Base-by-base conservation (phyloP, 2,329 filamentous ascomycete species). In the Nemania bipapillata region DNA sequence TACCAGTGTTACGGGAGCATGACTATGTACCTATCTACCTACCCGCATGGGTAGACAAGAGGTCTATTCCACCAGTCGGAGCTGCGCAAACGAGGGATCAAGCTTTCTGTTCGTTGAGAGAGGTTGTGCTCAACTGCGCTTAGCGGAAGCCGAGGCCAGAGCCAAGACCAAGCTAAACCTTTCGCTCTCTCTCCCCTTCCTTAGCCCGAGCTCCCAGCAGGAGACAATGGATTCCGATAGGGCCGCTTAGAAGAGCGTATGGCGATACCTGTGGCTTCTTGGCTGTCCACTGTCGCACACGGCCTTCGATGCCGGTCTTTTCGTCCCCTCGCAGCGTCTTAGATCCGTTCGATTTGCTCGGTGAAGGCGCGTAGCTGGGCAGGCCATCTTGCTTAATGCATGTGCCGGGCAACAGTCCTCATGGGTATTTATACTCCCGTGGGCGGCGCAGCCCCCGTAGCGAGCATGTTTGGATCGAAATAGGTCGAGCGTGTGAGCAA, bases 41-140 rank as follows among this genome's bases (percentile, higher is more conserved):
- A n/a, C n/a, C n/a, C n/a, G n/a, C n/a, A n/a, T n/a, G n/a, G n/a
- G n/a, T n/a, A n/a, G n/a, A n/a, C n/a, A n/a, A 63, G 40, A 7
- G 58, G 37, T 47, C 62, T 40, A 69, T 73, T 73, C 73, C 73
- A 73, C 72, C 73, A 75, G 66, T 73, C 65, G 72, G 63, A 70
- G 32, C 32, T 12, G 52, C 63, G 55, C 57, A 64, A 54, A 62
- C 37, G 54, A 47, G 53, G n/a, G 28, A 49, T 52, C 50, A 40
- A 22, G 52, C 22, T 24, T 11, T 61, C 15, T 49, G 50, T 53
- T 49, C 28, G 30, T 49, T 32, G 22, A 20, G 40, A 2, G 22
- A 66, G 45, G 70, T 74, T 69, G 56, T 65, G 66, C 63, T 71
- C 63, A 66, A 69, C 8, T 30, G 35, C 50, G 9, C 45, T 35